A percentile compares a stretch with the other conserved stretches of the same genome.
phyloP scores from a whole-genome alignment of 176 grass and related monocot species.

The Carex scoparia region DNA sequence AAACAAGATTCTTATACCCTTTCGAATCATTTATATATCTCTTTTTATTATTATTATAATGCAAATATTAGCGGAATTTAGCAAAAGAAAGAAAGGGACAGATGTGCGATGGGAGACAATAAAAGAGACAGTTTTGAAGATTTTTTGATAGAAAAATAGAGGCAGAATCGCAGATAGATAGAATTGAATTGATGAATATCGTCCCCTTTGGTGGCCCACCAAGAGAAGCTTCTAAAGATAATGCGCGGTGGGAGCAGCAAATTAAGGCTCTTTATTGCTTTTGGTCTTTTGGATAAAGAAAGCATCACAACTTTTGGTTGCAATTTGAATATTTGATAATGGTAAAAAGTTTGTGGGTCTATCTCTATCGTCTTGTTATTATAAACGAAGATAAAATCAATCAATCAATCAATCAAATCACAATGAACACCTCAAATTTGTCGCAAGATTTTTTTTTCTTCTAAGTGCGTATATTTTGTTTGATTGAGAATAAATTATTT shows the following conservation, averaged over 20 bases:
- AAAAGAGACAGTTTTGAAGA: neutral
- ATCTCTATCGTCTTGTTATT: neutral
- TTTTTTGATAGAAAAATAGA: neutral
- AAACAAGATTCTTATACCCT: neutral
- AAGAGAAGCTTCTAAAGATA: constrained; percentile 24
- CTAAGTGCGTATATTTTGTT: neutral
- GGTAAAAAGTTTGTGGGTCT: constrained; percentile 1
- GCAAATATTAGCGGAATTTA: neutral
- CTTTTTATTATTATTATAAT: neutral
- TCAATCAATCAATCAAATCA: neutral
- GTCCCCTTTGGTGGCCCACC: neutral
- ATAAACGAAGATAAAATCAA: neutral
- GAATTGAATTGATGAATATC: neutral
- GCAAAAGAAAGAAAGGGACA: constrained; percentile 7
- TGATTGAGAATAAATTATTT: no score
- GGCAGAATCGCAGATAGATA: neutral
- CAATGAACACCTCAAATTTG: neutral
- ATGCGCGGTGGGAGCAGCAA: neutral
- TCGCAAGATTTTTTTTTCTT: neutral
- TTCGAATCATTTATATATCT: no score
- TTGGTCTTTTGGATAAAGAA: constrained; percentile 7
- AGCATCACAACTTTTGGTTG: constrained; percentile 3
- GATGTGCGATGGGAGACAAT: neutral
- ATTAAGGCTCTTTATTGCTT: neutral
- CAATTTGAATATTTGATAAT: neutral